phyloP scores from a whole-genome alignment of 495 filamentous ascomycete species.

The Schizothecium vesticola region DNA sequence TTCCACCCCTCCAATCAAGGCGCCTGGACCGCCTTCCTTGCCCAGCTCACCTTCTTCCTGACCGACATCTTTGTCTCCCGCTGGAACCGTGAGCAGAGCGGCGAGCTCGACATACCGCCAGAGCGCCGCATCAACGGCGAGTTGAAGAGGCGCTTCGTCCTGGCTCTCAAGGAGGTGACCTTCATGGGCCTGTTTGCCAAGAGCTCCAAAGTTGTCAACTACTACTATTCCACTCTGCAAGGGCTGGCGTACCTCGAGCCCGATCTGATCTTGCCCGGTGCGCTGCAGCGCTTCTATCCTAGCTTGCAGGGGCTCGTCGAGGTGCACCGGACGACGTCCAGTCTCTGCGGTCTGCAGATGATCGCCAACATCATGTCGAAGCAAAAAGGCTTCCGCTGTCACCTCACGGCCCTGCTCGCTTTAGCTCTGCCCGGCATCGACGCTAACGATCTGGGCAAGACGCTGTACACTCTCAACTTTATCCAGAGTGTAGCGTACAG shows the following conservation, averaged over 20 bases:
- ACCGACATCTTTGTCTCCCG: slow-evolving; percentile 96
- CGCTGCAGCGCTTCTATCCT: slow-evolving; percentile 92
- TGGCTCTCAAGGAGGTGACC: slow-evolving; percentile 83
- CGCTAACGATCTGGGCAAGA: slow-evolving; percentile 96
- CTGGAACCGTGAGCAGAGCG: slow-evolving; percentile 91
- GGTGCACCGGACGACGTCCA: slow-evolving; percentile 93
- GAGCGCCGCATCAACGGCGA: slow-evolving; percentile 73
- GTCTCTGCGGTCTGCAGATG: slow-evolving; percentile 82
- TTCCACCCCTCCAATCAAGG: slow-evolving; percentile 98
- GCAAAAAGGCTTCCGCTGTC: slow-evolving; percentile 89
- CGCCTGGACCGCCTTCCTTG: slow-evolving; percentile 81
- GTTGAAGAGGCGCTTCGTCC: slow-evolving; percentile 83
- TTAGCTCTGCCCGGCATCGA: slow-evolving; percentile 93
- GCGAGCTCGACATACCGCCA: slow-evolving; percentile 77
- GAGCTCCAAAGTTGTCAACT: slow-evolving; percentile 82
- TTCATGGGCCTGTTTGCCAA: slow-evolving; percentile 99
- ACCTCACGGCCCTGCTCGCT: slow-evolving; percentile 86
- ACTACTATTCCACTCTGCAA: slow-evolving; percentile 84
- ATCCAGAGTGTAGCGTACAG: slow-evolving; percentile 93
- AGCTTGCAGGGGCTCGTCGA: slow-evolving; percentile 94
- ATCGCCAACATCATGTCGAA: slow-evolving; percentile 83
- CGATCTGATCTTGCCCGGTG: slow-evolving; percentile 85
- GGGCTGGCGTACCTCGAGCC: slow-evolving; percentile 87
- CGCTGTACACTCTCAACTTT: slow-evolving; percentile 85
- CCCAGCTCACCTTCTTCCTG: slow-evolving; percentile 87